These are phyloP conservation scores for Termitomyces sp. DNA, from an alignment of 768 basidiomycete genomes.

Conservation along the genomic window DNA sequence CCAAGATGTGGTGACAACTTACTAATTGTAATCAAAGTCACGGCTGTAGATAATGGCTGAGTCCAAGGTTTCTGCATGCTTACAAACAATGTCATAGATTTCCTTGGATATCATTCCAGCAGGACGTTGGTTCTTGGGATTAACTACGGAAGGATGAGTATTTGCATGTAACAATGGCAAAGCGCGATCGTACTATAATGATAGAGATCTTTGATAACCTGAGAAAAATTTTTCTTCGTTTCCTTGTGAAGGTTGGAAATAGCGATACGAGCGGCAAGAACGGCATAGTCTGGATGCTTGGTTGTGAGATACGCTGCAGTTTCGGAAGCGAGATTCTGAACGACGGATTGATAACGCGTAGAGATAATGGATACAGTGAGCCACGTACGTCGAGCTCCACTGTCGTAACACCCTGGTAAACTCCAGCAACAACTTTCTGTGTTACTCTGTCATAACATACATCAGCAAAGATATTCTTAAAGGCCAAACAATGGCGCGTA, in stretches of 20 bases:
- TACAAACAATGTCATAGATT: slow-evolving; percentile 78
- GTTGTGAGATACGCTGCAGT: slow-evolving; percentile 98
- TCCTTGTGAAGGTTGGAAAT: slow-evolving; percentile 99
- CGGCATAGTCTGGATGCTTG: slow-evolving; percentile 95
- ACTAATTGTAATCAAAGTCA: slow-evolving; percentile 98
- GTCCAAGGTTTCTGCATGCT: slow-evolving; percentile 79
- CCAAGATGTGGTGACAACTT: slow-evolving; percentile 23
- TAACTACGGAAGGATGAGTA: slow-evolving; percentile 46
- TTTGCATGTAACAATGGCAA: neutral
- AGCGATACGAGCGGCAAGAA: slow-evolving; percentile 97
- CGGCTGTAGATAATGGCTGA: slow-evolving; percentile 97
- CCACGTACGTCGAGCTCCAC: slow-evolving; percentile 89
- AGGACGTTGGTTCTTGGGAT: slow-evolving; percentile 88
- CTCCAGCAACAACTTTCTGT: slow-evolving; percentile 90
- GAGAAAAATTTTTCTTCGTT: slow-evolving; percentile 95
- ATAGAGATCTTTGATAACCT: slow-evolving; percentile 89
- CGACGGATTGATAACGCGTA: neutral
- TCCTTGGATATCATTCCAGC: slow-evolving; percentile 91
- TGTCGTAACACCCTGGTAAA: slow-evolving; percentile 95
- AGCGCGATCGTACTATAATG: slow-evolving; percentile 60
- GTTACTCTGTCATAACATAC: slow-evolving; percentile 55
- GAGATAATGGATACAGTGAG: neutral
- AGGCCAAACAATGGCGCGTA: slow-evolving; percentile 29
- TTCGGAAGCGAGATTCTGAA: slow-evolving; percentile 93
- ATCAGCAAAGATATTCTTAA: neutral